These are phyloP conservation scores for Nicotiana sylvestris DNA, from an alignment of 257 asterid species.

Conservation along the genomic window DNA sequence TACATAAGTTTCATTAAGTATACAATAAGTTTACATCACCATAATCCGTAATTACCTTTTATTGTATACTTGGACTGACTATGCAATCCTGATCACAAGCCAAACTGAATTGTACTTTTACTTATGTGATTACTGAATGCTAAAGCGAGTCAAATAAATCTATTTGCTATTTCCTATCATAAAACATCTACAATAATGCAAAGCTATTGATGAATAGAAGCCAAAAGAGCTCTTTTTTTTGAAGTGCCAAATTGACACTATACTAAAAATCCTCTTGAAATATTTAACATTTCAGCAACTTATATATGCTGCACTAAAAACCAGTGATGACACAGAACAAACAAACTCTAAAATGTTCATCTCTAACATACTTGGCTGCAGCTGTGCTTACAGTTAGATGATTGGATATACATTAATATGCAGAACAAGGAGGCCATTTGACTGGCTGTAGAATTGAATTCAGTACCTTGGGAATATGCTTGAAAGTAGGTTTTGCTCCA, in stretches of 20 bases:
- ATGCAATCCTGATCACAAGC: not conserved
- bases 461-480: slow-evolving; percentile 91
- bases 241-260: not conserved
- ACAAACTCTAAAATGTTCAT: not conserved
- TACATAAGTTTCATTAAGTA: not conserved
- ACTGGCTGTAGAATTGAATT: not conserved
- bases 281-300: not conserved
- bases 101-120: not conserved
- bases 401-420: not conserved
- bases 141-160: not conserved
- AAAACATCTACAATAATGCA: not conserved
- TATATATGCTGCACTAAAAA: not conserved
- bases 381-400: too few species aligned
- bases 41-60: not conserved
- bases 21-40: not conserved
- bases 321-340: not conserved
- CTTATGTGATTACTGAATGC: not conserved
- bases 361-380: not conserved
- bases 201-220: not conserved
- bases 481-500: slow-evolving; percentile 60
- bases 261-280: not conserved
- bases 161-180: not conserved
- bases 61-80: not conserved
- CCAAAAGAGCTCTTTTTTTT: not conserved
- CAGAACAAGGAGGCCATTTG: not conserved